These are phyloP conservation scores for Thalassiosira livingstoniorum DNA, from an alignment of 352 stramenopile genomes.

Conservation along the genomic window DNA sequence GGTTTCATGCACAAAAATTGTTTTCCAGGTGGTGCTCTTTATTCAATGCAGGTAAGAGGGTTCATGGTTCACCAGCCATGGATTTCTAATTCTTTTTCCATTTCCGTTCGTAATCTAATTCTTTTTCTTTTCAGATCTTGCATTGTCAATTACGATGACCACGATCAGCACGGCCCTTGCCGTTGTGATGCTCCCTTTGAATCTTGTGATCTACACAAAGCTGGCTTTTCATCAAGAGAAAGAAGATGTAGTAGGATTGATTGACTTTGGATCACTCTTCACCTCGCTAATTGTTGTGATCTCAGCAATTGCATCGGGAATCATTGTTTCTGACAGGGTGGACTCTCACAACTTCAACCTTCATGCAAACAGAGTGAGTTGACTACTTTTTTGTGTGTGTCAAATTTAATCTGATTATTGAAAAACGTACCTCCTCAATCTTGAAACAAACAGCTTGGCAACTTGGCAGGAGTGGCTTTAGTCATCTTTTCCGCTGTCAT, in stretches of 20 bases:
- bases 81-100: conserved; percentile 32
- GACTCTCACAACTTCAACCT: conserved; percentile 59
- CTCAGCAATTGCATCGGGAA: conserved; percentile 64
- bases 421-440: too few relatives aligned
- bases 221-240: conserved; percentile 56
- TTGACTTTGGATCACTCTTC: conserved; percentile 79
- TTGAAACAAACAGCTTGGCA: conserved; percentile 68
- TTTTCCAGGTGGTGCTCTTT: conserved; percentile 14
- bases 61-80: conserved; percentile 63
- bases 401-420: too few relatives aligned
- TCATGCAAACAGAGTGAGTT: conserved; percentile 51
- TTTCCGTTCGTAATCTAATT: too few relatives aligned
- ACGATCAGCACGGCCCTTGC: conserved; percentile 78
- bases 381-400: not conserved
- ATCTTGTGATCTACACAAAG: conserved; percentile 79
- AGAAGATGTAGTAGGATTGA: conserved; percentile 56
- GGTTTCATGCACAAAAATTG: not conserved
- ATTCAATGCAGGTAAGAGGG: conserved; percentile 2
- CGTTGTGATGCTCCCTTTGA: conserved; percentile 79
- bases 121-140: conserved; percentile 38
- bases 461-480: conserved; percentile 60
- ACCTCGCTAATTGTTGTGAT: conserved; percentile 76
- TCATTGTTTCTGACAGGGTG: conserved; percentile 58
- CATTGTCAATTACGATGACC: conserved; percentile 41
- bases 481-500: conserved; percentile 67